A percentile compares a stretch with the other conserved stretches of the same genome.
phyloP scores from a whole-genome alignment of 2,329 filamentous ascomycete genomes.

The Knufia petricola region DNA sequence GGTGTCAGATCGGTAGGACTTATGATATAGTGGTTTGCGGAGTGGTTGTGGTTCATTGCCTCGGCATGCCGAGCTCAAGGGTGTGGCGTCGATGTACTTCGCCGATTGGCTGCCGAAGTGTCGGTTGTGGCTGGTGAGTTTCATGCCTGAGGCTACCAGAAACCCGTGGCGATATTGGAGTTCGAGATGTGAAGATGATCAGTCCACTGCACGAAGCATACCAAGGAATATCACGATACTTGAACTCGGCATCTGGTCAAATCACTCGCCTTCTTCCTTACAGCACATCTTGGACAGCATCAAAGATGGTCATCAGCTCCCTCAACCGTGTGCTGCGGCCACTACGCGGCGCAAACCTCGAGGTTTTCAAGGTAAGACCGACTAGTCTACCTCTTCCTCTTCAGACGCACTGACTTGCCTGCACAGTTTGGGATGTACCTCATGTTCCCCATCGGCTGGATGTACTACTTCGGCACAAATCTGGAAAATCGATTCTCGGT shows the following conservation, averaged over 20 bases:
- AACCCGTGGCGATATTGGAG: neutral
- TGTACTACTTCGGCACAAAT: slow-evolving; percentile 99
- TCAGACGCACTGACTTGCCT: slow-evolving; percentile 4
- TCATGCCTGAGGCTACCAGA: neutral
- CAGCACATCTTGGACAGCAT: neutral
- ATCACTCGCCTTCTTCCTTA: neutral
- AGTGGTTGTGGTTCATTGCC: neutral
- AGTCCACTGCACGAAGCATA: neutral
- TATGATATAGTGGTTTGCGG: no score
- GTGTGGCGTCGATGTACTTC: neutral
- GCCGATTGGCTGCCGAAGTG: neutral
- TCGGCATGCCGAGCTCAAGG: neutral
- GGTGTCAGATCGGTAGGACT: no score
- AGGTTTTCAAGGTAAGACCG: slow-evolving; percentile 75
- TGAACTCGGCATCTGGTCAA: neutral
- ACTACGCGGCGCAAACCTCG: slow-evolving; percentile 79
- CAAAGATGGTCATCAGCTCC: slow-evolving; percentile 1
- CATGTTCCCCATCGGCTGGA: slow-evolving; percentile 96
- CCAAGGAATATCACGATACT: neutral
- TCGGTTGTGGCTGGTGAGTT: neutral
- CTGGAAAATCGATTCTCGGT: slow-evolving; percentile 86
- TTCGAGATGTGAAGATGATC: neutral
- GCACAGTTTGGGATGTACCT: slow-evolving; percentile 98
- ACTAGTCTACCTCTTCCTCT: neutral
- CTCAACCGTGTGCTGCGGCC: slow-evolving; percentile 35